Conservation (phyloP, 75 land plant species). For the Adiantum capillusveneris region DNA sequence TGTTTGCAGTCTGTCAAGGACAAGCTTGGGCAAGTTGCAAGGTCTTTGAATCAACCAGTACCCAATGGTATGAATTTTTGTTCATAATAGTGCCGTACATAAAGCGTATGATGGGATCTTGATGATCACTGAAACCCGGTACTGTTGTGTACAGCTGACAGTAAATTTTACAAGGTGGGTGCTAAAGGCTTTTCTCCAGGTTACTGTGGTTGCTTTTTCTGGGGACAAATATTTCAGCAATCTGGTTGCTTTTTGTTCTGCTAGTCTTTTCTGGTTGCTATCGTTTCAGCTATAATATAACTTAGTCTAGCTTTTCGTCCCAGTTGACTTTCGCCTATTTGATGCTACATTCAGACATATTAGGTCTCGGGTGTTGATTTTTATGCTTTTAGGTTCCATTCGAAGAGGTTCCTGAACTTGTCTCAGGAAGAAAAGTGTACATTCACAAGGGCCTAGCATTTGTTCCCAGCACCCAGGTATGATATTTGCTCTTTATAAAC, state of each 20-base stretch:
- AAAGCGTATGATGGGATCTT: not conserved
- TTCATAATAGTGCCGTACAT: too few relatives aligned
- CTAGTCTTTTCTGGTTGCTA: too few relatives aligned
- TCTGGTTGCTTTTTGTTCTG: too few relatives aligned
- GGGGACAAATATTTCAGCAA: too few relatives aligned
- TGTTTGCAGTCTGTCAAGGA: constrained; percentile 60
- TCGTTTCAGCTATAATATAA: too few relatives aligned
- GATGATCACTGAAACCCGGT: not conserved
- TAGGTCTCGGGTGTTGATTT: not conserved
- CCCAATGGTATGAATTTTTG: constrained; percentile 33
- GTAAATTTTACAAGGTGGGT: constrained; percentile 54
- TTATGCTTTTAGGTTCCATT: constrained; percentile 66
- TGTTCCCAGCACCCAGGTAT: constrained; percentile 77
- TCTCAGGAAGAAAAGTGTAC: constrained; percentile 55
- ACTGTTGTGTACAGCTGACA: constrained; percentile 50
- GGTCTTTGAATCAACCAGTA: constrained; percentile 48
- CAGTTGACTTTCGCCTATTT: too few relatives aligned
- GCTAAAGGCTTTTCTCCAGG: not conserved
- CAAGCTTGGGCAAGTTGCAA: constrained; percentile 70
- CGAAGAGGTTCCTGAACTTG: constrained; percentile 95
- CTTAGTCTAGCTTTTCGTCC: too few relatives aligned
- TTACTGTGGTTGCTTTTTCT: not conserved
- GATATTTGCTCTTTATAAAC: not conserved
- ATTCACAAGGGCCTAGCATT: constrained; percentile 73
- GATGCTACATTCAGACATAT: too few relatives aligned